Conservation (phyloP, 2,329 filamentous ascomycete species). For the Karstenula rhodostoma region DNA sequence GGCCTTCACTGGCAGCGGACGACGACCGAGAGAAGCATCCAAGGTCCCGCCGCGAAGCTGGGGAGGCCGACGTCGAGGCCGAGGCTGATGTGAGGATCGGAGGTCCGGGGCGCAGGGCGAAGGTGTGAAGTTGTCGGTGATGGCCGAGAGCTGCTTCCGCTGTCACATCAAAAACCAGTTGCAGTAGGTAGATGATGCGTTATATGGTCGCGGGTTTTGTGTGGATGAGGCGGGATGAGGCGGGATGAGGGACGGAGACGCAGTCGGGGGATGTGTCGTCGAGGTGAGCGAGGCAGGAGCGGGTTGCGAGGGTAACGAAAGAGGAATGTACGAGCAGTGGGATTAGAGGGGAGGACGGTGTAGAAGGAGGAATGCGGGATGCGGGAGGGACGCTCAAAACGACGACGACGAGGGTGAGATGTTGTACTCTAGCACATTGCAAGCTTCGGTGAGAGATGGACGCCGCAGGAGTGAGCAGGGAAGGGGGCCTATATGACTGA, state of each 20-base stretch:
- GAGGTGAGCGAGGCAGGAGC: conserved; percentile 19
- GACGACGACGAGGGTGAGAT: conserved; percentile 29
- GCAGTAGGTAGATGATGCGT: conserved; percentile 38
- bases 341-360: conserved; percentile 27
- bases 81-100: conserved; percentile 26
- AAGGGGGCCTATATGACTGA: conserved; percentile 11
- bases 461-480: conserved; percentile 8
- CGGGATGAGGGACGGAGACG: conserved; percentile 29
- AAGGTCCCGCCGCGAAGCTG: conserved; percentile 35
- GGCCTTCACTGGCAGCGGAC: conserved; percentile 34
- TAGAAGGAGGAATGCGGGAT: conserved; percentile 21
- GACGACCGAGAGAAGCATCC: conserved; percentile 34
- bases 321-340: conserved; percentile 28
- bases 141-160: conserved; percentile 39
- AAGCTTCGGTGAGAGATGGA: conserved; percentile 22
- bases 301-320: conserved; percentile 37
- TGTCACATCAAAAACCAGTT: conserved; percentile 45
- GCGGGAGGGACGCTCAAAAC: conserved; percentile 34
- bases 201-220: conserved; percentile 30
- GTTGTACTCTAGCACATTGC: conserved; percentile 30
- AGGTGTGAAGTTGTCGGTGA: conserved; percentile 29
- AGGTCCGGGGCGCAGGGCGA: conserved; percentile 30
- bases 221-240: conserved; percentile 15
- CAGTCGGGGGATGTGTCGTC: conserved; percentile 34
- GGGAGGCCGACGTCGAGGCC: conserved; percentile 20